Evolutionary conservation across 1,284 basidiomycete genomes (phyloP).

Genomic region (Gomphus bonarii): DNA sequence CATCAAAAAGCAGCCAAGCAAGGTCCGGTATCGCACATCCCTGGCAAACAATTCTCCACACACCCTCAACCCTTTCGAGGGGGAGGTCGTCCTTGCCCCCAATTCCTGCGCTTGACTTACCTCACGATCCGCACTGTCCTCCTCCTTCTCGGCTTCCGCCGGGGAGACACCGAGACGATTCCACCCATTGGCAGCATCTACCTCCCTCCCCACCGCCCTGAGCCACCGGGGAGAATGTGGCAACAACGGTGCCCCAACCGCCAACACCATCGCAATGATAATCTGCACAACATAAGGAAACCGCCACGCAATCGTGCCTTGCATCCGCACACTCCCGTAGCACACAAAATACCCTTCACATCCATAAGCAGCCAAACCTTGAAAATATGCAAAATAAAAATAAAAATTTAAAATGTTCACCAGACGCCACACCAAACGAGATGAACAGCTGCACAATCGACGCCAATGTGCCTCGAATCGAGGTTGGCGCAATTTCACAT

Average conservation of each 20-base stretch:
- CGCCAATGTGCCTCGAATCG: slow-evolving; percentile 32
- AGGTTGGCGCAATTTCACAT: slow-evolving; percentile 33
- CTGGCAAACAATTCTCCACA: slow-evolving; percentile 15
- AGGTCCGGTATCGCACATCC: slow-evolving; percentile 27
- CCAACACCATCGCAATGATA: slow-evolving; percentile 27
- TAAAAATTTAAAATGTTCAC: too few species aligned
- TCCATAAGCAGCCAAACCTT: background rate
- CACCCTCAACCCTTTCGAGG: background rate
- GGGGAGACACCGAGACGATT: slow-evolving; percentile 22
- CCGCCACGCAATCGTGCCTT: slow-evolving; percentile 35
- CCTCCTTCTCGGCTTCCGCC: slow-evolving; percentile 23
- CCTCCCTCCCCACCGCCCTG: slow-evolving; percentile 27
- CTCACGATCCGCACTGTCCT: slow-evolving; percentile 15
- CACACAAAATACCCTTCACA: slow-evolving; percentile 38
- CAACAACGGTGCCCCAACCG: slow-evolving; percentile 35
- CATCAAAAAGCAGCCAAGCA: slow-evolving; percentile 37
- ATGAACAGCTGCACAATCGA: slow-evolving; percentile 35
- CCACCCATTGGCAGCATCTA: slow-evolving; percentile 29
- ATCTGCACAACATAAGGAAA: slow-evolving; percentile 36
- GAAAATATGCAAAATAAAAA: too few species aligned
- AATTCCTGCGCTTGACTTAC: background rate
- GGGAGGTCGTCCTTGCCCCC: background rate
- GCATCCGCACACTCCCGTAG: slow-evolving; percentile 31
- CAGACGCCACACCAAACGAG: slow-evolving; percentile 32
- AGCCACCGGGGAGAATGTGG: slow-evolving; percentile 47